Base-by-base conservation (phyloP, 805 yeast species). In the Millerago galiae region DNA sequence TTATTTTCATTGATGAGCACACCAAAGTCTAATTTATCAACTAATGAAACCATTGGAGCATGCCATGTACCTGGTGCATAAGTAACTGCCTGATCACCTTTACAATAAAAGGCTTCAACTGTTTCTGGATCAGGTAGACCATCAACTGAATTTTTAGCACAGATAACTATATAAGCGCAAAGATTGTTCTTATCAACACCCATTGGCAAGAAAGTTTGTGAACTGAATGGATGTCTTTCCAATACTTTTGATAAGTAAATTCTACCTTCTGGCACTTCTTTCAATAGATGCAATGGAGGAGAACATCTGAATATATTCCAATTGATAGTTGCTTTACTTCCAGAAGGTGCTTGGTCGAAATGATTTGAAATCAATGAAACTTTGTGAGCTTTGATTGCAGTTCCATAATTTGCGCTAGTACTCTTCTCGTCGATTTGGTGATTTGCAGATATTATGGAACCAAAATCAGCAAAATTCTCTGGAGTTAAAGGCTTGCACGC, bases 171-270 rank as follows among this genome's bases (percentile, higher is more conserved):
- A 53, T 79, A 91, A 1, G 87, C 82, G 10, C 60, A 54, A 29
- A 69, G 67, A 2, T 61, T 51, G 2, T 18, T 11, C 16, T 67
- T 62, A 52, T 50, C 78, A 66, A 35, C 89, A 5, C 97, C 96
- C 85, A 91, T 75, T 6, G 98, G 97, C n/a, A 86, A 53, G 58
- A 90, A 90, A 0, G 96, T 83, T 62, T 90, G 98, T 0, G 96
- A 81, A 12, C 90, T 74, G 56, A 63, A 83, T 9, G 96, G 96
- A 60, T 90, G 98, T 61, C 95, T 74, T 59, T 90, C 98, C 21
- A 90, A 70, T 2, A 90, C 95, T 49, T 74, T 82, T 34, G 55
- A 42, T 3, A 41, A 38, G 41, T 59, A 59, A 9, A 41, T 43
- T 18, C 44, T 47, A 5, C 43, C 50, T n/a, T 30, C 35, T 4